Evolutionary conservation across 139 green algal species (phyloP), one percentile per base, ranked within the genome.

Genomic region (Tetraselmis striata): DNA sequence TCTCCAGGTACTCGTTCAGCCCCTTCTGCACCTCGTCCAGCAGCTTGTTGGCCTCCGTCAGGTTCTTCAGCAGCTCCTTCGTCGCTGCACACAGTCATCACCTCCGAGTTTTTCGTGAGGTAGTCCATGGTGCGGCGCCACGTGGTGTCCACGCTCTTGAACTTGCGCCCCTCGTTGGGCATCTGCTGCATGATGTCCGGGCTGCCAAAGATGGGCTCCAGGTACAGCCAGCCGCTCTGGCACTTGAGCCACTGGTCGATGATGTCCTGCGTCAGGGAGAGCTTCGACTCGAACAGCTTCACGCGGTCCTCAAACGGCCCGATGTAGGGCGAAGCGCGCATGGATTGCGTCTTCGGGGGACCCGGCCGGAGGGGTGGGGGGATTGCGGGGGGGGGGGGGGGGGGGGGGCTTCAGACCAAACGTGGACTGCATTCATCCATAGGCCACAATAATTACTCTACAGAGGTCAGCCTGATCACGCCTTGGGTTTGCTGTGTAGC

Each of bases 141-240:
- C 2, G 88, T 95, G 31, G 83, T 85, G 87, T 97, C 93, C 26
- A 96, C 92, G 18, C 90, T 85, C 75, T 88, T 89, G 88, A 97
- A 97, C 85, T 95, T 95, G 83, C 90, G 87, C 2, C 91, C 92
- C 85, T 97, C 93, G 67, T 92, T 94, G 23, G 93, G 93, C 91
- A 96, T 96, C 88, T 96, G 93, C 89, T 94, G 89, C 90, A 94
- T 92, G 83, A 96, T 96, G 86, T 97, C 93, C 30, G 96, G 92
- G 22, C 76, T 88, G 31, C 93, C 92, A 85, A 97, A 97, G 83
- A 96, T 96, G 31, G 92, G 92, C 89, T 96, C 92, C 77, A 96
- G 79, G 86, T 96, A 96, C 45, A 96, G 90, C 93, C 93, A 97
- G 31, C 85, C 88, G 79, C 90, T 85, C 85, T 95, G 93, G 82